Base-by-base conservation (phyloP, 768 basidiomycete genomes). In the Roridomyces roridus region DNA sequence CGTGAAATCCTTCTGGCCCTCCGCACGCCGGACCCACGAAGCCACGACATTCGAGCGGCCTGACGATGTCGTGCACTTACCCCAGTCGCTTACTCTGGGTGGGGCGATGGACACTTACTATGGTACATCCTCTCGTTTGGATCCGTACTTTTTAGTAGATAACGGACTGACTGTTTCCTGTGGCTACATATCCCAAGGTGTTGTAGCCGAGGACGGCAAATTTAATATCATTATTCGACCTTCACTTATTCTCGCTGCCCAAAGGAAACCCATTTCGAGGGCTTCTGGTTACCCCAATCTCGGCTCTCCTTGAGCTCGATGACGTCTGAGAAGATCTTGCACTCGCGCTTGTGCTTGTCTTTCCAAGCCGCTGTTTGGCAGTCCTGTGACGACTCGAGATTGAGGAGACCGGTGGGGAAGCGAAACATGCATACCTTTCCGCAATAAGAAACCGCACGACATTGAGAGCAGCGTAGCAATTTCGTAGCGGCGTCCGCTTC, bases 331-430 rank as follows among this genome's bases (percentile, higher is more conserved):
- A 59, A 58, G 25, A 62, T 43, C 34, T 64, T 62, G 53, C 63
- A 64, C 31, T 58, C 63, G 46, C 45, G 39, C 45, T 61, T 59
- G 52, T 64, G 63, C 12, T 39, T 47, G 34, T 39, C 35, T n/a
- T 57, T 49, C 63, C 63, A 64, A 4, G 55, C 55, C 6, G 35
- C 44, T 3, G 49, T 51, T 42, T 64, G 63, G 29, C 63, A 64
- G n/a, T 55, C 63, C 63, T 62, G 18, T 6, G 6, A n/a, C 0
- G 7, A 17, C 2, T 23, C 14, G 29, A 31, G 24, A 26, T 15
- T n/a, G 17, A 41, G n/a, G n/a, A 37, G 21, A 18, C 12, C 29
- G 21, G 20, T 15, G 10, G 37, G 1, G 20, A 2, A 21, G 9
- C 11, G 20, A 23, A 43, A 29, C 21, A n/a, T 15, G n/a, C 51